Evolutionary conservation across 2,329 filamentous ascomycete species (phyloP).

Genomic region (Parafenestella ontariensis): DNA sequence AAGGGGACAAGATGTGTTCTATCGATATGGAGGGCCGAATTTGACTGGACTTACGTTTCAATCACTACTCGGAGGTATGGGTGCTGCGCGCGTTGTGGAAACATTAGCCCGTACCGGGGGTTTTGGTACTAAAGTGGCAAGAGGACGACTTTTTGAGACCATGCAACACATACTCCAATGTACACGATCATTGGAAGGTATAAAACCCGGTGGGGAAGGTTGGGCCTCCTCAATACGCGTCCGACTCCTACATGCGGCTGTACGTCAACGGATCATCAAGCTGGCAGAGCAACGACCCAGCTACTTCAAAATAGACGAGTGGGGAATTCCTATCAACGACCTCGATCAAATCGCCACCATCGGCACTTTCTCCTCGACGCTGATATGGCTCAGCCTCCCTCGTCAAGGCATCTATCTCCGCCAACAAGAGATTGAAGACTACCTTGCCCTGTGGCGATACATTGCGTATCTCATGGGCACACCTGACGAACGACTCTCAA

Average conservation of each 20-base stretch:
- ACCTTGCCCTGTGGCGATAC: constrained; percentile 78
- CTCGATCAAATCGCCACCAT: constrained; percentile 78
- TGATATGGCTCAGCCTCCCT: constrained; percentile 74
- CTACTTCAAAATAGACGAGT: constrained; percentile 67
- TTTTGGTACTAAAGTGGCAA: constrained; percentile 72
- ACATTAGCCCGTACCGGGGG: constrained; percentile 77
- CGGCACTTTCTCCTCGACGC: constrained; percentile 69
- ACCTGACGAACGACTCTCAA: constrained; percentile 67
- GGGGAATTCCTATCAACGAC: constrained; percentile 76
- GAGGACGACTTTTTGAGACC: constrained; percentile 73
- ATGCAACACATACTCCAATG: constrained; percentile 78
- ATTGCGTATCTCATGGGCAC: constrained; percentile 75
- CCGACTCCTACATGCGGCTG: constrained; percentile 71
- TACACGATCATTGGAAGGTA: constrained; percentile 67
- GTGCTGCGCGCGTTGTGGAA: constrained; percentile 74
- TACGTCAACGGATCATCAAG: constrained; percentile 69
- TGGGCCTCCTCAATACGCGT: constrained; percentile 71
- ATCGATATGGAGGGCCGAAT: constrained; percentile 73
- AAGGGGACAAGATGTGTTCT: constrained; percentile 78
- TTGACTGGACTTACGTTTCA: constrained; percentile 71
- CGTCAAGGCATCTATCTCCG: constrained; percentile 74
- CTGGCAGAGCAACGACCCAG: constrained; percentile 62
- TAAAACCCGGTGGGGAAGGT: constrained; percentile 72
- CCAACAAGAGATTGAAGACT: constrained; percentile 69
- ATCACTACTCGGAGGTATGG: constrained; percentile 74